Percentiles rank a stretch among this genome's conserved stretches.
Conservation (phyloP, 2,329 filamentous ascomycete genomes). For the Bretziella fagacearum region DNA sequence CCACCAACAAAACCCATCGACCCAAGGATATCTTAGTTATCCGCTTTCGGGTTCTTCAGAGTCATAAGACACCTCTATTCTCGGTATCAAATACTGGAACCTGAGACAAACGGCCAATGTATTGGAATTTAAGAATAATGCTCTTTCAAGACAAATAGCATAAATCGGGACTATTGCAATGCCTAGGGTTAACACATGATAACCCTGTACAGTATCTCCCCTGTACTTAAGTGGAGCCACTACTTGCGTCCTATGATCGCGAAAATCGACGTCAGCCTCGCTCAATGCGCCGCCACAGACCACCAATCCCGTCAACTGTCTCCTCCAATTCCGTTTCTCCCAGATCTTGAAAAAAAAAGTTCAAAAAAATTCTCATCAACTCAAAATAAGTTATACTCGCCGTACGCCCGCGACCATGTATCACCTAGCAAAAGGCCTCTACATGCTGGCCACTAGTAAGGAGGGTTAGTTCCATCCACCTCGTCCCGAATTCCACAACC, state of each 20-base stretch:
- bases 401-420: slow-evolving; percentile 48
- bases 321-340: background rate
- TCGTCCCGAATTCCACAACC: background rate
- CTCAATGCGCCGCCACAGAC: background rate
- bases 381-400: background rate
- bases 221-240: background rate
- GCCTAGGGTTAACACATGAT: background rate
- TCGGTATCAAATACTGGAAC: no score
- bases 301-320: background rate
- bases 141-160: no score
- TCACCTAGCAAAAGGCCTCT: slow-evolving; percentile 86
- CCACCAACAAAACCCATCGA: no score
- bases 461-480: slow-evolving; percentile 44
- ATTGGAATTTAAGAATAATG: no score
- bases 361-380: background rate
- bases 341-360: background rate
- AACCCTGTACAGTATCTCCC: background rate
- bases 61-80: no score
- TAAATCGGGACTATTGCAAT: no score
- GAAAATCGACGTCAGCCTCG: background rate
- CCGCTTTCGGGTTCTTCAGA: no score
- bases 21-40: no score
- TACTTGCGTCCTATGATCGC: background rate
- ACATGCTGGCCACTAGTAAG: slow-evolving; percentile 90
- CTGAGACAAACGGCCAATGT: no score